Evolutionary conservation across 2,329 filamentous ascomycete species (phyloP).

Genomic region (Fusarium guadeloupense): DNA sequence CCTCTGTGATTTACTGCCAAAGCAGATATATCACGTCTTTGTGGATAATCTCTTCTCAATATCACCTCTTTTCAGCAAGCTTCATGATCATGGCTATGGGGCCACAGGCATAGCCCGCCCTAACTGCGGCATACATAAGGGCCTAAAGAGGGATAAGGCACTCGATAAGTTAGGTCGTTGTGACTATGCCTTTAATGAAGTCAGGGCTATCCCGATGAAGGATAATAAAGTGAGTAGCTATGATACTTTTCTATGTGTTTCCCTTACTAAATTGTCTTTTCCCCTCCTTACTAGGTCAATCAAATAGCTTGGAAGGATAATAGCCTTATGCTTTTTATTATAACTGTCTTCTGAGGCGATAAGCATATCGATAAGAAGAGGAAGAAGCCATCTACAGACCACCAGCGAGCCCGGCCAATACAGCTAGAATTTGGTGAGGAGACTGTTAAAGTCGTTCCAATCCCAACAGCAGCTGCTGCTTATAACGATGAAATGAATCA

Average conservation of each 20-base stretch:
- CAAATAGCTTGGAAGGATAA: conserved; percentile 32
- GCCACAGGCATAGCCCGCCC: conserved; percentile 22
- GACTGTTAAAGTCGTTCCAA: background rate
- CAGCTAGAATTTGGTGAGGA: background rate
- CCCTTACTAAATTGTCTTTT: conserved; percentile 9
- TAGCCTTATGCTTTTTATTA: conserved; percentile 20
- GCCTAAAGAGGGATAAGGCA: background rate
- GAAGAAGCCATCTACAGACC: background rate
- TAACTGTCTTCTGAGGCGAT: background rate
- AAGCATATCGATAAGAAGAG: background rate
- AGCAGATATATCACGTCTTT: conserved; percentile 24
- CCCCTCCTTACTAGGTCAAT: conserved; percentile 6
- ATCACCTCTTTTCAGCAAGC: conserved; percentile 5
- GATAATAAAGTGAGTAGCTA: background rate
- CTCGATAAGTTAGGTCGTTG: background rate
- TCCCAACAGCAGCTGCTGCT: background rate
- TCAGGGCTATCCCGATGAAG: background rate
- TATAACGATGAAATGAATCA: background rate
- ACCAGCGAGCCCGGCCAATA: background rate
- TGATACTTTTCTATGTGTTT: background rate
- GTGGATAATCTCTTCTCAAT: conserved; percentile 29
- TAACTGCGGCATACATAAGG: conserved; percentile 19
- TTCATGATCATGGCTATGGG: background rate
- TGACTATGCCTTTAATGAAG: background rate
- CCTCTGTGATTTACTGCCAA: conserved; percentile 19